Base-by-base conservation (phyloP, 73 alveolate species). In the Stentor coeruleus region DNA sequence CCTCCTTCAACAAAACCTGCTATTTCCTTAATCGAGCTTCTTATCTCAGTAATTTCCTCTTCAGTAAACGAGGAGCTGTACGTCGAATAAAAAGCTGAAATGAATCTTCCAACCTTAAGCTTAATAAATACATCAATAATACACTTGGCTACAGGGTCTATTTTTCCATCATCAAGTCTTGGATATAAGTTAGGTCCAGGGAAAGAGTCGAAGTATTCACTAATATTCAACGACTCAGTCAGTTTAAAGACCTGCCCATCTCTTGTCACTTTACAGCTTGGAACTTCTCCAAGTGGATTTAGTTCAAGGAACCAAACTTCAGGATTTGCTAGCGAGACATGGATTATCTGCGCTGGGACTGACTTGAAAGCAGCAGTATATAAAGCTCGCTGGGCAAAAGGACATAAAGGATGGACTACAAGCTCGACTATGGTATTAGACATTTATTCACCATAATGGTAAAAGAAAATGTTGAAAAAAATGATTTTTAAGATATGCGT, bases 331-430 rank as follows among this genome's bases (percentile, higher is more conserved):
- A 66, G 79, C 11, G n/a, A 20, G 11, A 66, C 79, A 11, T 66
- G 40, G n/a, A 26, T 26, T 0, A 66, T 66, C 37, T 66, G 49
- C 1, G n/a, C n/a, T 66, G n/a, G 79, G 2, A 66, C 15, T 11
- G 26, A 20, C 33, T 66, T 66, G 33, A 20, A 66, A 33, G 79
- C 36, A 1, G 15, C n/a, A 28, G 79, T 66, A 33, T 66, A 66
- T 66, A 66, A 66, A 66, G 79, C 79, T 66, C 79, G 79, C 39
- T 66, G 79, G 37, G 79, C 79, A 33, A 1, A 66, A 2, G 79
- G 79, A 2, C 79, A 66, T 2, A 66, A 26, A 20, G n/a, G 37
- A 40, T 66, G 79, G 39, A 66, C 41, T 20, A 66, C 33, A 3
- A 66, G 79, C 39, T 66, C 40, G 3, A 66, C 33, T 66, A 37